phyloP scores from a whole-genome alignment of 2,329 filamentous ascomycete species.

The Penicillium freii region DNA sequence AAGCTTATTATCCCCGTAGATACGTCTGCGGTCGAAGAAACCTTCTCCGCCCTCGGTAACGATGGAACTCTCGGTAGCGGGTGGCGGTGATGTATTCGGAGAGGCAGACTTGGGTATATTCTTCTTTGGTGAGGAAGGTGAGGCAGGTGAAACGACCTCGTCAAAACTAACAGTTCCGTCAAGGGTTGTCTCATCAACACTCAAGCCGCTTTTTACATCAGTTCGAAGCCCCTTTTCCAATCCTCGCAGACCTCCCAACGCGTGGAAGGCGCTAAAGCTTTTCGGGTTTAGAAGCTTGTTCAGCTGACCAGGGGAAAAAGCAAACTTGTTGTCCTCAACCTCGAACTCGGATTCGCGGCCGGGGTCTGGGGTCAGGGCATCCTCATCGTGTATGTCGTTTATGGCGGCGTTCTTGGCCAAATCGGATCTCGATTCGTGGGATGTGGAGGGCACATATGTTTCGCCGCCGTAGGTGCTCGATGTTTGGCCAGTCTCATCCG shows the following conservation, averaged over 20 bases:
- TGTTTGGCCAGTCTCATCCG: slow-evolving; percentile 56
- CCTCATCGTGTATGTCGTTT: slow-evolving; percentile 59
- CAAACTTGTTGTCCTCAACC: slow-evolving; percentile 67
- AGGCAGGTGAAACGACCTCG: slow-evolving; percentile 45
- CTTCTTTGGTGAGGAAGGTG: slow-evolving; percentile 3
- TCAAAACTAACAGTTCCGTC: slow-evolving; percentile 68
- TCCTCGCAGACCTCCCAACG: slow-evolving; percentile 69
- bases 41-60: slow-evolving; percentile 17
- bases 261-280: slow-evolving; percentile 70
- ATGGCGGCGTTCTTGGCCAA: slow-evolving; percentile 51
- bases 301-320: slow-evolving; percentile 69
- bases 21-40: slow-evolving; percentile 62
- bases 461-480: slow-evolving; percentile 53
- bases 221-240: slow-evolving; percentile 72
- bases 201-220: slow-evolving; percentile 63
- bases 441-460: slow-evolving; percentile 50
- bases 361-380: slow-evolving; percentile 66
- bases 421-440: slow-evolving; percentile 45
- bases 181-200: slow-evolving; percentile 64
- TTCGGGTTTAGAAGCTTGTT: slow-evolving; percentile 79
- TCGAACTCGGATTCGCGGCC: slow-evolving; percentile 69
- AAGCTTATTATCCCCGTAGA: slow-evolving; percentile 68
- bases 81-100: slow-evolving; percentile 13
- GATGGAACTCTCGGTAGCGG: not conserved
- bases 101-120: slow-evolving; percentile 31